Conservation (phyloP, 306 rosid genomes). For the Trifolium fragiferum region DNA sequence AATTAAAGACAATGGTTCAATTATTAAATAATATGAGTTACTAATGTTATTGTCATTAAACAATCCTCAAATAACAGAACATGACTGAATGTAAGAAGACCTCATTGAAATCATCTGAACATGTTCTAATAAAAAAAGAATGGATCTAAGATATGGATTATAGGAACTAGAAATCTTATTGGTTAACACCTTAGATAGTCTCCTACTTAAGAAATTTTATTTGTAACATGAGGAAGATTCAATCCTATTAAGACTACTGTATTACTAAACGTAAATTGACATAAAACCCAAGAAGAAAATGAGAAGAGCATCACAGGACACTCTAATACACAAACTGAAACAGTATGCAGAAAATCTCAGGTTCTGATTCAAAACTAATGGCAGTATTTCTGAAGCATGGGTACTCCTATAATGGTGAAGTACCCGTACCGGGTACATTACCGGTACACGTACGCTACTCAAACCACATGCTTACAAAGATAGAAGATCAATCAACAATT, state of each 20-base stretch:
- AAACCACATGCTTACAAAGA: not conserved
- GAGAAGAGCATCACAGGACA: not conserved
- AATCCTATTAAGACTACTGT: not conserved
- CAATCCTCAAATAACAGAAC: constrained; percentile 17
- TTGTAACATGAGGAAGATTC: constrained; percentile 10
- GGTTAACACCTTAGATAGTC: constrained; percentile 14
- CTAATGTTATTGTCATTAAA: constrained; percentile 19
- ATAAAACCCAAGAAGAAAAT: not conserved
- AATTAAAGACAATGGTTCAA: constrained; percentile 31
- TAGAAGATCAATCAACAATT: constrained; percentile 16
- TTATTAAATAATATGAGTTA: constrained; percentile 21
- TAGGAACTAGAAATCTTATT: not conserved
- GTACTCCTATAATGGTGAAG: too few relatives aligned
- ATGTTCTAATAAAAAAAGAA: not conserved
- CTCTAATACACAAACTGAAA: not conserved
- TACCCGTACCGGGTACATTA: too few relatives aligned
- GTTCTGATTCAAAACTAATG: not conserved
- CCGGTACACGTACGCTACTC: not conserved
- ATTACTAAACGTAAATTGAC: not conserved
- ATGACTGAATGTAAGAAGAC: not conserved
- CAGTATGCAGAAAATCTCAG: not conserved
- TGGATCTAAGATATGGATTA: not conserved
- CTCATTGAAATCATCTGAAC: not conserved
- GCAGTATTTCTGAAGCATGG: not conserved
- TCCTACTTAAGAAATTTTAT: not conserved